phyloP scores from a whole-genome alignment of 2,329 filamentous ascomycete species.

The Bipolaris victoriae region DNA sequence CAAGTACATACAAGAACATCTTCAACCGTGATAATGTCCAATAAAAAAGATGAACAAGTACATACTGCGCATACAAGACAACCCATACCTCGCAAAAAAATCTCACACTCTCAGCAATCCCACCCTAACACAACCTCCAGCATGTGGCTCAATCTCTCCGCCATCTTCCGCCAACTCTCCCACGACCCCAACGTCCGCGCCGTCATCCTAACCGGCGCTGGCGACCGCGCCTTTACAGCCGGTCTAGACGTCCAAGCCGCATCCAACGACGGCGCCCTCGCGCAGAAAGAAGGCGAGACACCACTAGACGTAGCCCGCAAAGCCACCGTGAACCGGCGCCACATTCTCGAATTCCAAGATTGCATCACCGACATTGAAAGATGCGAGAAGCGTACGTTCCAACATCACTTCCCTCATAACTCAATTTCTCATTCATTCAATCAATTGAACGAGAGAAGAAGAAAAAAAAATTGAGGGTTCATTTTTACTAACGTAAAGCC shows the following conservation, averaged over 20 bases:
- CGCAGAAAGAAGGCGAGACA: constrained; percentile 28
- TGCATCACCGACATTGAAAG: constrained; percentile 77
- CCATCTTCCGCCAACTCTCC: constrained; percentile 75
- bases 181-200: constrained; percentile 73
- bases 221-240: constrained; percentile 82
- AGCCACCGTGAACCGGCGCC: constrained; percentile 59
- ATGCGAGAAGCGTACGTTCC: constrained; percentile 73
- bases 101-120: background rate
- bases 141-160: constrained; percentile 84
- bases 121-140: constrained; percentile 40
- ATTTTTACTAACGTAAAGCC: too few relatives aligned
- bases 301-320: constrained; percentile 67
- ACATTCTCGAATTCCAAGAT: constrained; percentile 80
- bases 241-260: constrained; percentile 83
- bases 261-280: constrained; percentile 58
- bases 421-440: too few relatives aligned
- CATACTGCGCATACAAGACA: background rate
- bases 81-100: background rate
- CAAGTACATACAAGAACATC: background rate
- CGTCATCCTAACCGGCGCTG: constrained; percentile 80
- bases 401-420: too few relatives aligned
- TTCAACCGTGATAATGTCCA: background rate
- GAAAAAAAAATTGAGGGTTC: background rate
- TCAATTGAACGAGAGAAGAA: too few relatives aligned
- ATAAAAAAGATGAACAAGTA: background rate